Evolutionary conservation across 2,329 filamentous ascomycete genomes (phyloP), one percentile per base, ranked within the genome.

Genomic region (Allantophomopsis cytisporea): DNA sequence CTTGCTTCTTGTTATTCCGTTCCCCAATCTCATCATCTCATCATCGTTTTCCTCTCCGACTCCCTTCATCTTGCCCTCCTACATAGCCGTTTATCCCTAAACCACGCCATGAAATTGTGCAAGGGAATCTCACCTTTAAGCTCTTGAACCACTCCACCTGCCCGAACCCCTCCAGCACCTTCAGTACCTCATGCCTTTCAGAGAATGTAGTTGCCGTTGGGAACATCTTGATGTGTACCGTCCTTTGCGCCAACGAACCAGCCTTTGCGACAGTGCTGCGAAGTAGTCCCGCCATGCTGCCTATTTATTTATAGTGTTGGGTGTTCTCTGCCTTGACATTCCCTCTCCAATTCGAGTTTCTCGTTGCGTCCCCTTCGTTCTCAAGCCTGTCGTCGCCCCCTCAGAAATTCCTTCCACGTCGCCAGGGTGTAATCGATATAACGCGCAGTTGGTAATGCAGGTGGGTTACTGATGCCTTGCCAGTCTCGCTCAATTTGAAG

Each of bases 171-270:
- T 55, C 50, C 15, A 57, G 41, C 4, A 56, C 52, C 18, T 51
- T 49, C 4, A 58, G 44, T 17, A 58, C 54, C 41, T 56, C 53
- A 17, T 52, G 48, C n/a, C 52, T 48, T 39, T 57, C 53, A 5
- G 51, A 37, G 36, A 58, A 54, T 15, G 44, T 52, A 38, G 42
- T 37, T 2, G 54, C 44, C 1, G 49, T 49, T 4, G 55, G 55
- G 23, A 47, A 46, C 14, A 54, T 46, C 37, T 53, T 56, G 15
- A 57, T 35, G 35, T 55, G 54, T 7, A 57, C 46, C 3, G 52
- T 54, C n/a, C 53, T 48, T 1, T 39, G 6, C 21, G 36, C 18
- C n/a, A 38, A 20, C 7, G 23, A 3, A 8, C 23, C 23, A 8
- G 23, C 23, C 23, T 28, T 28, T 3, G 5, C 23, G 23, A 8